Conservation (phyloP, 148 eudicot genomes). For the Silene latifolia region DNA sequence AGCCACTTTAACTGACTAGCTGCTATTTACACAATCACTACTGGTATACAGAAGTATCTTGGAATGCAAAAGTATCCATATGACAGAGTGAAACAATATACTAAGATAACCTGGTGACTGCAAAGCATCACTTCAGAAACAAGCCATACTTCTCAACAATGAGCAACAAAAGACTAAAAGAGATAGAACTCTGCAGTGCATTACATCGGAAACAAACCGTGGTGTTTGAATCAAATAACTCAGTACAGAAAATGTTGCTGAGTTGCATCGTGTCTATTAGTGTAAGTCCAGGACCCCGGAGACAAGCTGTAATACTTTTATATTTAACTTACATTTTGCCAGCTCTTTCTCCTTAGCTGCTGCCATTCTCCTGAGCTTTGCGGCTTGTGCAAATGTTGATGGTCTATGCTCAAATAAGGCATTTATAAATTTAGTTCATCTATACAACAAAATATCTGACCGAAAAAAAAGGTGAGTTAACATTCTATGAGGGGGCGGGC, state of each 20-base stretch:
- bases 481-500: no score
- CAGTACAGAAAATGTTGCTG: neutral
- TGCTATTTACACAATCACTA: neutral
- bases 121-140: neutral
- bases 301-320: neutral
- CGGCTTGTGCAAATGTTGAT: constrained; percentile 97
- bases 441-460: neutral
- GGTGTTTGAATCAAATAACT: neutral
- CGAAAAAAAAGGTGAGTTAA: neutral
- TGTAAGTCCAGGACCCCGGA: neutral
- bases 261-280: neutral
- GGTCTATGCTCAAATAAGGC: constrained; percentile 52
- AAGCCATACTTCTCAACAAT: neutral
- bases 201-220: neutral
- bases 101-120: neutral
- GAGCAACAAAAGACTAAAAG: neutral
- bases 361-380: constrained; percentile 87
- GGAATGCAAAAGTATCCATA: neutral
- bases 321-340: constrained; percentile 55
- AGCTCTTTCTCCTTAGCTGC: constrained; percentile 91
- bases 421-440: neutral
- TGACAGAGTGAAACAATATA: neutral
- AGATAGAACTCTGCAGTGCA: neutral
- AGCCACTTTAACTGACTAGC: neutral
- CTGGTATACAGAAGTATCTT: neutral